Evolutionary conservation across 352 stramenopile species (phyloP).

Genomic region (Phytophthora pisi): DNA sequence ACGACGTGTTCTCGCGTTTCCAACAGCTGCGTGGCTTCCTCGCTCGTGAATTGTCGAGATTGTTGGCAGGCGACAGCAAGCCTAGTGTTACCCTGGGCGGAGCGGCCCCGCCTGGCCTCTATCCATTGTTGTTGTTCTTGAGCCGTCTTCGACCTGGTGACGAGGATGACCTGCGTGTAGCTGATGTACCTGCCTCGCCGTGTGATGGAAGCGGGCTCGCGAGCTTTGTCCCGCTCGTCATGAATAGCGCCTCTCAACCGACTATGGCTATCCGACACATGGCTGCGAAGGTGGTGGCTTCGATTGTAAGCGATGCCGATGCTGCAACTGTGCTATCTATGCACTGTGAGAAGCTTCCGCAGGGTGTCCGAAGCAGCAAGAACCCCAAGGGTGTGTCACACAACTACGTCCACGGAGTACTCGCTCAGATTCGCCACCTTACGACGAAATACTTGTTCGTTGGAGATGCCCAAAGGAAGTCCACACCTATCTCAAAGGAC

Average conservation of each 20-base stretch:
- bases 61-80: constrained; percentile 33
- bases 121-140: constrained; percentile 80
- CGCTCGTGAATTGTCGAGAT: constrained; percentile 53
- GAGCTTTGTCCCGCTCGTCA: constrained; percentile 71
- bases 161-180: constrained; percentile 46
- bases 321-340: constrained; percentile 44
- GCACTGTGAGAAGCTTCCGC: constrained; percentile 51
- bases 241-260: constrained; percentile 67
- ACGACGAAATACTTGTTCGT: constrained; percentile 44
- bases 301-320: constrained; percentile 67
- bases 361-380: constrained; percentile 27
- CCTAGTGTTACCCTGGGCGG: constrained; percentile 21
- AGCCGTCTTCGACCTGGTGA: constrained; percentile 74
- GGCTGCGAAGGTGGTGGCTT: constrained; percentile 74
- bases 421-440: constrained; percentile 65
- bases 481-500: constrained; percentile 9
- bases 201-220: constrained; percentile 29
- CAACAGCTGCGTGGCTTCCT: constrained; percentile 71
- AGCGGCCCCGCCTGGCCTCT: constrained; percentile 63
- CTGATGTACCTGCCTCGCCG: constrained; percentile 13
- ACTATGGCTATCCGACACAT: constrained; percentile 84
- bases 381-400: constrained; percentile 35
- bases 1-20: constrained; percentile 84
- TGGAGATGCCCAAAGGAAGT: constrained; percentile 10
- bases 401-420: constrained; percentile 70